phyloP scores from a whole-genome alignment of 148 eudicot species.

The Chenopodium album region DNA sequence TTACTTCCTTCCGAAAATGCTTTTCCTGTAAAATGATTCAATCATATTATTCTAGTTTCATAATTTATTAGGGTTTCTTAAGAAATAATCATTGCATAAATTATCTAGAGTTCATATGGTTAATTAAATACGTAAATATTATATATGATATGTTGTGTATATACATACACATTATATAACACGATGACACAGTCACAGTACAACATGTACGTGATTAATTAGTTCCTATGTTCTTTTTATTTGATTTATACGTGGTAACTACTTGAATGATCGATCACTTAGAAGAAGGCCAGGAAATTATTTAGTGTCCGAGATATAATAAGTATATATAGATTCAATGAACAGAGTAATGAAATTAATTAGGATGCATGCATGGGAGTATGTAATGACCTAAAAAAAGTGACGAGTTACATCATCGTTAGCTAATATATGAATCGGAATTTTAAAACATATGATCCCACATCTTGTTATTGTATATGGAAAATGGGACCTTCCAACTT shows the following conservation, averaged over 20 bases:
- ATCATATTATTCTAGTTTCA: too few species aligned
- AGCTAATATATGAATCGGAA: neutral
- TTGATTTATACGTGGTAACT: too few species aligned
- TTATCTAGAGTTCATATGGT: too few species aligned
- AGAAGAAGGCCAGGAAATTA: neutral
- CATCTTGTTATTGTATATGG: conserved; percentile 14
- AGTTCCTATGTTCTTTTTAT: neutral
- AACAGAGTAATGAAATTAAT: neutral
- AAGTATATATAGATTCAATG: neutral
- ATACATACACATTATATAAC: too few species aligned
- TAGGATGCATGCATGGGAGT: neutral
- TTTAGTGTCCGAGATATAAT: neutral
- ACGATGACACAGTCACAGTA: too few species aligned
- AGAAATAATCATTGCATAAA: too few species aligned
- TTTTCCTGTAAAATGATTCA: conserved; percentile 44
- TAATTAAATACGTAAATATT: too few species aligned
- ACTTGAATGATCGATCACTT: too few species aligned
- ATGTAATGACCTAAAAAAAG: neutral
- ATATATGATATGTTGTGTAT: too few species aligned
- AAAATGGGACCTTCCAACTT: conserved; percentile 15
- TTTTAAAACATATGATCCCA: neutral
- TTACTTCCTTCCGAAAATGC: conserved; percentile 74
- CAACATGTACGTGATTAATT: too few species aligned
- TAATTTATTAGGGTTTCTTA: too few species aligned
- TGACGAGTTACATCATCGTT: conserved; percentile 12